phyloP scores from a whole-genome alignment of 2,329 filamentous ascomycete species.

The Aspergillus quadrilineatus region DNA sequence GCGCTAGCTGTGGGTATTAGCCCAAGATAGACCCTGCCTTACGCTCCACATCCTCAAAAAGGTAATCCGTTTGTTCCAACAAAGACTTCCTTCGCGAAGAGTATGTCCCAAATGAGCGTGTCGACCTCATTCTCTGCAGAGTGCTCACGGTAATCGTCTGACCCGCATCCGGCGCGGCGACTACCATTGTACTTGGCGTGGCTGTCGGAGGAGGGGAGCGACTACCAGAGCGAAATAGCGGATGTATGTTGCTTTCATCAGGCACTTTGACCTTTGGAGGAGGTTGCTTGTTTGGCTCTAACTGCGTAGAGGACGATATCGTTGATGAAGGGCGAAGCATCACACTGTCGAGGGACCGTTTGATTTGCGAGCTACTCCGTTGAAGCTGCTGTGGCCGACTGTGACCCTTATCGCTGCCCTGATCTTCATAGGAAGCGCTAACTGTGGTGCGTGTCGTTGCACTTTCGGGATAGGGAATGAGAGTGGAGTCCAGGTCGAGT shows the following conservation, averaged over 20 bases:
- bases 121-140: constrained; percentile 37
- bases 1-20: neutral
- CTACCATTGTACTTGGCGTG: constrained; percentile 55
- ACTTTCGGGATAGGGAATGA: constrained; percentile 14
- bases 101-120: constrained; percentile 31
- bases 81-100: constrained; percentile 21
- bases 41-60: constrained; percentile 13
- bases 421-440: constrained; percentile 5
- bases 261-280: constrained; percentile 23
- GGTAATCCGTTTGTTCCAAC: constrained; percentile 18
- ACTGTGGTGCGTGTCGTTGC: constrained; percentile 8
- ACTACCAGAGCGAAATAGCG: constrained; percentile 56
- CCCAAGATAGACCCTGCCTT: constrained; percentile 4
- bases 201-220: constrained; percentile 53
- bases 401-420: constrained; percentile 10
- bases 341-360: constrained; percentile 29
- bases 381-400: constrained; percentile 8
- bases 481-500: constrained; percentile 23
- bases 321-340: constrained; percentile 20
- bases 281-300: constrained; percentile 18
- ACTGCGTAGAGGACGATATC: constrained; percentile 19
- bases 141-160: constrained; percentile 49
- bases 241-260: constrained; percentile 57
- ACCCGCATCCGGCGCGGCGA: constrained; percentile 55
- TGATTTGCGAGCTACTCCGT: constrained; percentile 20